Evolutionary conservation across 768 basidiomycete genomes (phyloP).

Genomic region (Antrodiella citrinella): DNA sequence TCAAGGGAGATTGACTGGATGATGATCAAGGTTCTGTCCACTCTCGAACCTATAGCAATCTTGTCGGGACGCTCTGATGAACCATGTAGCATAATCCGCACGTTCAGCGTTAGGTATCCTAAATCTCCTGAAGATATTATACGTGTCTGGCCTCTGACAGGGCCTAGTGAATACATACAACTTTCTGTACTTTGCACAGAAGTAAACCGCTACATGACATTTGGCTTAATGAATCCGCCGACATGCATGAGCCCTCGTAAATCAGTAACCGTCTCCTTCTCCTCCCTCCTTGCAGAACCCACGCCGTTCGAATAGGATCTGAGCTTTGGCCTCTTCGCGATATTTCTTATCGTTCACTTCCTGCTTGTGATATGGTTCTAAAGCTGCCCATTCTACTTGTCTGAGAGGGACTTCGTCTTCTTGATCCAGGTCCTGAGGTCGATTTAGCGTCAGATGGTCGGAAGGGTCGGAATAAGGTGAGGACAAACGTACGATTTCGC

Average conservation of each 20-base stretch:
- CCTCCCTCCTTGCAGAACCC: conserved; percentile 95
- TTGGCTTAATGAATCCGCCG: conserved; percentile 33
- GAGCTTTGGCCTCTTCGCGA: conserved; percentile 77
- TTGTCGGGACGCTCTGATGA: background rate
- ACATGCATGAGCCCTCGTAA: conserved; percentile 1
- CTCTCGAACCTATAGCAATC: background rate
- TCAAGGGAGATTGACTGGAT: background rate
- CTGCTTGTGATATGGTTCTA: conserved; percentile 65
- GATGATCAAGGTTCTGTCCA: background rate
- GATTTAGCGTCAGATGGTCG: background rate
- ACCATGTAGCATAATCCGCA: background rate
- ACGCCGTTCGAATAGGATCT: conserved; percentile 72
- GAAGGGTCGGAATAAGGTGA: background rate
- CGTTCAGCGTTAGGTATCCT: background rate
- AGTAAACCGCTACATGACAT: conserved; percentile 7
- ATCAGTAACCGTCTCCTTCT: conserved; percentile 91
- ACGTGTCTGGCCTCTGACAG: background rate
- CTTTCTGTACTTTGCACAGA: background rate
- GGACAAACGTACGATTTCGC: conserved; percentile 76
- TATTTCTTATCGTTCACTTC: conserved; percentile 69
- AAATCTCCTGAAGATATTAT: background rate
- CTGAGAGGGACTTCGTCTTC: conserved; percentile 83
- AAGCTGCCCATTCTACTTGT: conserved; percentile 62
- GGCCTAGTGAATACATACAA: conserved; percentile 13
- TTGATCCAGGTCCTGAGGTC: conserved; percentile 73